Evolutionary conservation across 371 early-diverging fungal genomes (phyloP).

Genomic region (Mucor plumbeus): DNA sequence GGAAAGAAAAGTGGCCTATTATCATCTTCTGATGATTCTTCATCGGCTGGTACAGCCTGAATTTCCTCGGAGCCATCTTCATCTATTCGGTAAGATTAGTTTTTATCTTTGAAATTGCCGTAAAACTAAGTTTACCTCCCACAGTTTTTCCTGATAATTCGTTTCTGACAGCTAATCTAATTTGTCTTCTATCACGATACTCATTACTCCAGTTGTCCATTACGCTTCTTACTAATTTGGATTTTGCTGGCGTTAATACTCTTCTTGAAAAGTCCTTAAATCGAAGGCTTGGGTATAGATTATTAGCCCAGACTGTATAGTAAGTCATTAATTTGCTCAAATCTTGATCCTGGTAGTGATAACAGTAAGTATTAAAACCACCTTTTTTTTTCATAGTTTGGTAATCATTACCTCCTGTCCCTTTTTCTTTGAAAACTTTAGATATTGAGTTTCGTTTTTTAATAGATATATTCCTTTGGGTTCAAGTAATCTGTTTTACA

Average conservation of each 20-base stretch:
- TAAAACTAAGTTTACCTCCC: neutral
- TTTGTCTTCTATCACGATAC: constrained; percentile 24
- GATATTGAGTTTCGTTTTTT: constrained; percentile 29
- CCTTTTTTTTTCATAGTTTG: neutral
- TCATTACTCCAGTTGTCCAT: constrained; percentile 38
- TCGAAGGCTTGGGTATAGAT: constrained; percentile 52
- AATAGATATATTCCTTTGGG: constrained; percentile 35
- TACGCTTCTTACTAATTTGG: constrained; percentile 28
- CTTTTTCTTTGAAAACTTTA: constrained; percentile 38
- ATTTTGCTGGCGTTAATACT: constrained; percentile 45
- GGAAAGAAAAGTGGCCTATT: constrained; percentile 21
- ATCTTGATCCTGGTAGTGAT: constrained; percentile 36
- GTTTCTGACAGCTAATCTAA: constrained; percentile 5
- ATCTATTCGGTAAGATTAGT: neutral
- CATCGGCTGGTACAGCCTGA: neutral
- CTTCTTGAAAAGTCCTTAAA: constrained; percentile 49
- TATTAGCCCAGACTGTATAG: constrained; percentile 64
- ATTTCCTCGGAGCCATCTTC: neutral
- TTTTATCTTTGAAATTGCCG: too few species aligned
- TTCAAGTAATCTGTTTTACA: constrained; percentile 27
- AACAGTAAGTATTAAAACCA: neutral
- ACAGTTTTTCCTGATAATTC: constrained; percentile 25
- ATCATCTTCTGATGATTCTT: constrained; percentile 24
- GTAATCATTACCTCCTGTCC: constrained; percentile 32
- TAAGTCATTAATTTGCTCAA: constrained; percentile 53